Evolutionary conservation across 345 rosid genomes (phyloP).

Genomic region (Corchorus olitorius): DNA sequence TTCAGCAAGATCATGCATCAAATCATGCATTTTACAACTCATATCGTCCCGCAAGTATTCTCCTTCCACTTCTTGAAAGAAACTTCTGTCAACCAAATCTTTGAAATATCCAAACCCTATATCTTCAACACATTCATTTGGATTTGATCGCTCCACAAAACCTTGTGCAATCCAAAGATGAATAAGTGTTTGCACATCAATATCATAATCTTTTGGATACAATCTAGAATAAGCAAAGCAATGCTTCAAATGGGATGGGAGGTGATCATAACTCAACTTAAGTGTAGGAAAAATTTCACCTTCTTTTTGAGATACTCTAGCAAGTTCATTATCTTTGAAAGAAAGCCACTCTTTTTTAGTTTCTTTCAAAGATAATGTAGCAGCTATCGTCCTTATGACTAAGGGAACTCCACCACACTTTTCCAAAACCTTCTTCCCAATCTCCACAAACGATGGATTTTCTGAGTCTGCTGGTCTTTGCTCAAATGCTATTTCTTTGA

Average conservation of each 20-base stretch:
- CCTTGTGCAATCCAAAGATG: too few species aligned
- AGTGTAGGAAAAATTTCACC: too few species aligned
- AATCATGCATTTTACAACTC: constrained; percentile 6
- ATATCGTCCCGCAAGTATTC: too few species aligned
- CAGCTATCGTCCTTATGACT: background rate
- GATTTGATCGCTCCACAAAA: background rate
- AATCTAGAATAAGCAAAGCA: constrained; percentile 4
- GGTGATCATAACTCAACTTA: background rate
- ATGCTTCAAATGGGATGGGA: background rate
- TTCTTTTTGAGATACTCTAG: too few species aligned
- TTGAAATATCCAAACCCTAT: background rate
- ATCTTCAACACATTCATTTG: background rate
- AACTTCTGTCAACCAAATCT: constrained; percentile 1
- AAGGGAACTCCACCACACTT: constrained; percentile 1
- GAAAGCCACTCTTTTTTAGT: too few species aligned
- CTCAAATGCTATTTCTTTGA: background rate
- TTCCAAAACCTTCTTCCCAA: background rate
- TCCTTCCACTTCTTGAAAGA: background rate
- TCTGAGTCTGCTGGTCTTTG: background rate
- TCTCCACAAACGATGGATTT: background rate
- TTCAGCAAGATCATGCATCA: background rate
- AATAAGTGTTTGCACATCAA: background rate
- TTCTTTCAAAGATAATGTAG: too few species aligned
- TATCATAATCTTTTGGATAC: background rate
- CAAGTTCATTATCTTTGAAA: too few species aligned